These are phyloP conservation scores for Ogataea pilisensis DNA, from an alignment of 805 yeast genomes.

Conservation along the genomic window DNA sequence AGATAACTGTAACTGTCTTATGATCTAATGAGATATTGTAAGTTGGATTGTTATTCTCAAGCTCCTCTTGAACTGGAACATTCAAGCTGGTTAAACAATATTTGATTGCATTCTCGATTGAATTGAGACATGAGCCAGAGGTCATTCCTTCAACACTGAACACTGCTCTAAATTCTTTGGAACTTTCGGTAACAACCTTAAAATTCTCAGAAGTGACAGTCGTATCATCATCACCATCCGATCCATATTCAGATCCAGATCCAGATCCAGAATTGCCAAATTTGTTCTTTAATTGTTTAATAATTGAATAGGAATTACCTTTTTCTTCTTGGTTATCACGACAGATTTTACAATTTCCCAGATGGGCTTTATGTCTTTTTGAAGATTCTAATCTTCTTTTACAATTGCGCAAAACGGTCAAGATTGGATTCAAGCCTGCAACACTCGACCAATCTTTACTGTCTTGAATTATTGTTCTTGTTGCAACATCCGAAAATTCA, in stretches of 20 bases:
- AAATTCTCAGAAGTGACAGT: neutral
- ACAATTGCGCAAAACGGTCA: conserved; percentile 15
- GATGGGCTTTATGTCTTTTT: conserved; percentile 31
- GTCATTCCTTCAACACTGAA: conserved; percentile 65
- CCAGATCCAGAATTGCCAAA: conserved; percentile 12
- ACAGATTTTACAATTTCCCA: conserved; percentile 41
- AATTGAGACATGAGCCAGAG: conserved; percentile 52
- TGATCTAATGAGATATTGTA: conserved; percentile 35
- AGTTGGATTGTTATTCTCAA: conserved; percentile 6
- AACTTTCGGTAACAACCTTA: conserved; percentile 17
- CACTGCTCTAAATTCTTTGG: conserved; percentile 42
- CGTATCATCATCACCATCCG: conserved; percentile 24
- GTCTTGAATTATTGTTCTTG: too few species aligned
- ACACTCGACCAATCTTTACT: too few species aligned
- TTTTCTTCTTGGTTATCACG: conserved; percentile 24
- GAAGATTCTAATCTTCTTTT: conserved; percentile 16
- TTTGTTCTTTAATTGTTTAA: conserved; percentile 3
- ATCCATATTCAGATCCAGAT: too few species aligned
- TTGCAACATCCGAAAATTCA: conserved; percentile 10
- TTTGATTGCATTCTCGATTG: conserved; percentile 40
- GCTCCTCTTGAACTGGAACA: conserved; percentile 11
- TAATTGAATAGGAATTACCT: neutral
- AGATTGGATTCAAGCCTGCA: conserved; percentile 14
- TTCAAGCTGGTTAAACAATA: conserved; percentile 20
- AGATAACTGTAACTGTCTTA: conserved; percentile 49